Evolutionary conservation across 176 grass and related monocot genomes (phyloP).

Genomic region (Ensete glaucum): DNA sequence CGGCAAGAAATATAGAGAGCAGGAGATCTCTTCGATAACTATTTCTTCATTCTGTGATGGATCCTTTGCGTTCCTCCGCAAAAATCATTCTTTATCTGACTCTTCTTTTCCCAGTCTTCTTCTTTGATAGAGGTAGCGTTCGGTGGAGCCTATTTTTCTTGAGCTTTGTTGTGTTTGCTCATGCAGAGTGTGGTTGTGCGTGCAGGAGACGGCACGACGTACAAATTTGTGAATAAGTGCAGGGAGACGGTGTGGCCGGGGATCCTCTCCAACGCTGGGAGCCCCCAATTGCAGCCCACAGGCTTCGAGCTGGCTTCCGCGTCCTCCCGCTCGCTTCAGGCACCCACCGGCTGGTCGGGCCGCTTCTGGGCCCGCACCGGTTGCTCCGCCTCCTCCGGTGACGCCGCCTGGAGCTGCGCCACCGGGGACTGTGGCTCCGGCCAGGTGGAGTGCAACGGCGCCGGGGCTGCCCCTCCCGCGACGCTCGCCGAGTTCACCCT

Average conservation of each 20-base stretch:
- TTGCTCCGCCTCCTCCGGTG: background rate
- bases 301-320: conserved; percentile 5
- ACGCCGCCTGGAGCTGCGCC: conserved; percentile 32
- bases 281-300: background rate
- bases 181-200: background rate
- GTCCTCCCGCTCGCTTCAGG: background rate
- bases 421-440: conserved; percentile 83
- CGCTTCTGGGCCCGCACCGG: conserved; percentile 12
- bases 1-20: no score
- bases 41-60: no score
- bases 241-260: background rate
- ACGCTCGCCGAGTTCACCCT: conserved; percentile 93
- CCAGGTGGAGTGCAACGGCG: conserved; percentile 59
- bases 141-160: no score
- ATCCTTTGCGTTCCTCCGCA: no score
- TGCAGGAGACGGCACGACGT: background rate
- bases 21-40: no score
- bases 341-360: conserved; percentile 2
- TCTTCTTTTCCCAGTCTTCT: background rate
- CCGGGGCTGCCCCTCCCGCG: conserved; percentile 41
- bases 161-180: background rate
- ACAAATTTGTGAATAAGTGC: conserved; percentile 9
- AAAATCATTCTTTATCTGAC: background rate
- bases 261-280: conserved; percentile 12
- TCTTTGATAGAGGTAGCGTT: background rate